A percentile compares a stretch with the other conserved stretches of the same genome.
Evolutionary conservation across 768 basidiomycete species (phyloP).

Genomic region (Cantharellus anzutake): DNA sequence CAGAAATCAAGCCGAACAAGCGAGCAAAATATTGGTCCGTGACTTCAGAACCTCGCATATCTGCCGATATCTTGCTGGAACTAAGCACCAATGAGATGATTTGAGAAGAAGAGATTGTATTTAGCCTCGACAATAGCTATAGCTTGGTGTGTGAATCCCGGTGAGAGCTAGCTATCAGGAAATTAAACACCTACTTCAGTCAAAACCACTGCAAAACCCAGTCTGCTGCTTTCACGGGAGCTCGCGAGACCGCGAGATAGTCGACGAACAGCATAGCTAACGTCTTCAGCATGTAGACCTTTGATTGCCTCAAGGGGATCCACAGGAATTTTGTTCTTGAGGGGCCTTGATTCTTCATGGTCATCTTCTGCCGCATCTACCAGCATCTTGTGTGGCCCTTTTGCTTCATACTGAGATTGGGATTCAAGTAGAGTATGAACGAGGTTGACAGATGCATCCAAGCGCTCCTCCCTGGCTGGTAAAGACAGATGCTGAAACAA

Average conservation of each 20-base stretch:
- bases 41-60: slow-evolving; percentile 80
- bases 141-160: not conserved
- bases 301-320: slow-evolving; percentile 24
- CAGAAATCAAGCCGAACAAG: slow-evolving; percentile 70
- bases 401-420: slow-evolving; percentile 33
- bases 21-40: slow-evolving; percentile 84
- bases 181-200: slow-evolving; percentile 44
- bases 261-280: slow-evolving; percentile 77
- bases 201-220: slow-evolving; percentile 90
- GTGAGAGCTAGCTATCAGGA: slow-evolving; percentile 3
- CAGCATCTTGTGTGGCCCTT: slow-evolving; percentile 3
- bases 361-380: slow-evolving; percentile 19
- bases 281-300: slow-evolving; percentile 66
- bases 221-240: slow-evolving; percentile 77
- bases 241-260: slow-evolving; percentile 79
- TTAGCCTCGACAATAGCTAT: slow-evolving; percentile 60
- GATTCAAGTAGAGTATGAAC: slow-evolving; percentile 67
- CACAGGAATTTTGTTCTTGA: slow-evolving; percentile 22
- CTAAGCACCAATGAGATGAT: slow-evolving; percentile 59
- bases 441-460: slow-evolving; percentile 75
- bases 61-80: slow-evolving; percentile 47
- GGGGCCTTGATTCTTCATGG: slow-evolving; percentile 25
- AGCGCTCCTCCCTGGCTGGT: slow-evolving; percentile 52
- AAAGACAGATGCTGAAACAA: slow-evolving; percentile 91
- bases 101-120: slow-evolving; percentile 59